These are phyloP conservation scores for Lichtheimia corymbifera DNA, from an alignment of 371 early-diverging fungal genomes.

Conservation along the genomic window DNA sequence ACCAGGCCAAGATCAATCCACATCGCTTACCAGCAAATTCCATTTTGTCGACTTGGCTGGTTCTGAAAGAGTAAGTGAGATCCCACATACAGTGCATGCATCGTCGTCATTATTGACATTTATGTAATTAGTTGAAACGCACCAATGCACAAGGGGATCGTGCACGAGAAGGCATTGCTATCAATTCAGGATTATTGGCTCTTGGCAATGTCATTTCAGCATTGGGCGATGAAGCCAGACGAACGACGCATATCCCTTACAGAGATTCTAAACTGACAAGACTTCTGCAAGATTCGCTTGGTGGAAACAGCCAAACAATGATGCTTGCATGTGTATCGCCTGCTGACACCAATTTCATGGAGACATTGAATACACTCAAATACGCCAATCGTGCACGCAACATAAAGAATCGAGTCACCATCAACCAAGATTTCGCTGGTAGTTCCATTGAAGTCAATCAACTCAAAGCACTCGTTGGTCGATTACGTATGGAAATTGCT, in stretches of 20 bases:
- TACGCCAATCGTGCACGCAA: slow-evolving; percentile 90
- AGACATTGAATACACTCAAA: slow-evolving; percentile 89
- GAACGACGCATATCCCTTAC: slow-evolving; percentile 83
- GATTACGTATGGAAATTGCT: slow-evolving; percentile 67
- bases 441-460: slow-evolving; percentile 65
- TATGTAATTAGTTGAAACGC: slow-evolving; percentile 70
- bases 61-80: slow-evolving; percentile 44
- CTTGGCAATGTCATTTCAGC: slow-evolving; percentile 99
- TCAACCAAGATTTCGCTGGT: slow-evolving; percentile 74
- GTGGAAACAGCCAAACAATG: slow-evolving; percentile 90
- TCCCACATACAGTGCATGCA: too few species aligned
- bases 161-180: slow-evolving; percentile 96
- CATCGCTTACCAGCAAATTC: slow-evolving; percentile 64
- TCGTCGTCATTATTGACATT: neutral
- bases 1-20: slow-evolving; percentile 28
- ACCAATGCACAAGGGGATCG: slow-evolving; percentile 94
- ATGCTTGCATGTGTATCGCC: slow-evolving; percentile 94
- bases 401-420: slow-evolving; percentile 80
- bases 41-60: slow-evolving; percentile 99
- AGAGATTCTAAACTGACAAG: slow-evolving; percentile 98
- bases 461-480: slow-evolving; percentile 67
- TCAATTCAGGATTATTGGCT: slow-evolving; percentile 96
- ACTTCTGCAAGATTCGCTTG: slow-evolving; percentile 96
- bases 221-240: slow-evolving; percentile 82
- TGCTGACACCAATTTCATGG: slow-evolving; percentile 77